These are phyloP conservation scores for Diaporthe humulicola DNA, from an alignment of 2,329 filamentous ascomycete species.

Conservation along the genomic window DNA sequence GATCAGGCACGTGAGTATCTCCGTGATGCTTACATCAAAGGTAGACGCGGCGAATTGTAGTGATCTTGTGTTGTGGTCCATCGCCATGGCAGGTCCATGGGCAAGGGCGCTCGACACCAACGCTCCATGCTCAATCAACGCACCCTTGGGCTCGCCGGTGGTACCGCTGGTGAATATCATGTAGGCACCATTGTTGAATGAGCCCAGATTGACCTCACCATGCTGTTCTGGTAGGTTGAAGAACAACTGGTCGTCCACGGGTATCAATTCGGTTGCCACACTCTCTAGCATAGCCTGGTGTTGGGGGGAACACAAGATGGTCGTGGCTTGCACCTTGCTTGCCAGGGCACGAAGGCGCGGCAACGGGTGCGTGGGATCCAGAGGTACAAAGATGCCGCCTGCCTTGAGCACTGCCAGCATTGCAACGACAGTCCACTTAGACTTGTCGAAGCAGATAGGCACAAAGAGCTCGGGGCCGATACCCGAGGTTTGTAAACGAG, in stretches of 20 bases:
- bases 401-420: constrained; percentile 44
- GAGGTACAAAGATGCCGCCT: constrained; percentile 41
- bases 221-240: constrained; percentile 32
- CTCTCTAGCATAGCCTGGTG: constrained; percentile 5
- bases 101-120: constrained; percentile 60
- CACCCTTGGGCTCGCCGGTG: constrained; percentile 80
- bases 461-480: not conserved
- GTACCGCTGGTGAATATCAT: constrained; percentile 82
- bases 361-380: constrained; percentile 39
- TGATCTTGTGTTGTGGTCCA: constrained; percentile 56
- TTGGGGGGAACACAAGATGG: constrained; percentile 7
- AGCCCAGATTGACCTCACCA: not conserved
- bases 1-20: constrained; percentile 65
- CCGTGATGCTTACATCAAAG: constrained; percentile 68
- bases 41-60: constrained; percentile 66
- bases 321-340: not conserved
- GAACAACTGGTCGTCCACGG: constrained; percentile 3
- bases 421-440: constrained; percentile 35
- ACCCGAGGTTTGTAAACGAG: constrained; percentile 1
- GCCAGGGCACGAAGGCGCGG: constrained; percentile 2
- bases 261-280: constrained; percentile 9
- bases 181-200: constrained; percentile 8
- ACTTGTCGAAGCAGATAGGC: constrained; percentile 35
- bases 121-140: constrained; percentile 51
- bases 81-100: constrained; percentile 53